These are phyloP conservation scores for Thecaphora frezii DNA, from an alignment of 1,284 basidiomycete species.

Conservation along the genomic window DNA sequence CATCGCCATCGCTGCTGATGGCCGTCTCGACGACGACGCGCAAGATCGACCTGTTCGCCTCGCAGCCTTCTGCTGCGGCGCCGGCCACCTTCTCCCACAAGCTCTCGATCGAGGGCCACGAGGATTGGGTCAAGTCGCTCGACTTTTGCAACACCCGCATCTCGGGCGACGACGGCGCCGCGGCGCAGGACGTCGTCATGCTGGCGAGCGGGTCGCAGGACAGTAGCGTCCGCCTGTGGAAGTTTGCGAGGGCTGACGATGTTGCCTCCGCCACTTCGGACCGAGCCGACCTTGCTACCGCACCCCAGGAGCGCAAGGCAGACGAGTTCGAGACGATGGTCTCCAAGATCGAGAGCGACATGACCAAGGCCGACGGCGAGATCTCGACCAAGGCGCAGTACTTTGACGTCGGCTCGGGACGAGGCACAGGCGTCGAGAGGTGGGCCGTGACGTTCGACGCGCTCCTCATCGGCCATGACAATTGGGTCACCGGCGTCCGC, in stretches of 20 bases:
- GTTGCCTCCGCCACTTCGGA: not conserved
- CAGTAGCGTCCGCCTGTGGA: constrained; percentile 52
- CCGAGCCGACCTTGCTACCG: not conserved
- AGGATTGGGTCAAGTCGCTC: constrained; percentile 56
- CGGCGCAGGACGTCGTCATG: constrained; percentile 19
- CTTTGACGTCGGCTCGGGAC: constrained; percentile 9
- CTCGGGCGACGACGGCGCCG: constrained; percentile 3
- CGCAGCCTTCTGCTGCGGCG: constrained; percentile 1
- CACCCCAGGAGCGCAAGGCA: not conserved
- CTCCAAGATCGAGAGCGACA: constrained; percentile 41
- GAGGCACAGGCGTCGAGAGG: constrained; percentile 5
- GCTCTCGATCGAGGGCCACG: constrained; percentile 48
- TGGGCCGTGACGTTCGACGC: constrained; percentile 54
- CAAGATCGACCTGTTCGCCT: constrained; percentile 41
- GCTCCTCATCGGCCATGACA: constrained; percentile 53
- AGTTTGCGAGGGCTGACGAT: constrained; percentile 16
- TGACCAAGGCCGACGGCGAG: constrained; percentile 21
- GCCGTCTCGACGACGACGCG: constrained; percentile 48
- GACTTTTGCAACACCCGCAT: constrained; percentile 35
- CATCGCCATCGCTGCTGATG: constrained; percentile 19
- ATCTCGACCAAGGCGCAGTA: constrained; percentile 38
- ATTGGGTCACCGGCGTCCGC: constrained; percentile 51
- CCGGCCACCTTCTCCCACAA: constrained; percentile 14
- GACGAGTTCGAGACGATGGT: constrained; percentile 54
- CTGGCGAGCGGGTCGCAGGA: constrained; percentile 54